A percentile compares a stretch with the other conserved stretches of the same genome.
Conservation (phyloP, 192 early-diverging fungal species). For the Coemansia sp. region DNA sequence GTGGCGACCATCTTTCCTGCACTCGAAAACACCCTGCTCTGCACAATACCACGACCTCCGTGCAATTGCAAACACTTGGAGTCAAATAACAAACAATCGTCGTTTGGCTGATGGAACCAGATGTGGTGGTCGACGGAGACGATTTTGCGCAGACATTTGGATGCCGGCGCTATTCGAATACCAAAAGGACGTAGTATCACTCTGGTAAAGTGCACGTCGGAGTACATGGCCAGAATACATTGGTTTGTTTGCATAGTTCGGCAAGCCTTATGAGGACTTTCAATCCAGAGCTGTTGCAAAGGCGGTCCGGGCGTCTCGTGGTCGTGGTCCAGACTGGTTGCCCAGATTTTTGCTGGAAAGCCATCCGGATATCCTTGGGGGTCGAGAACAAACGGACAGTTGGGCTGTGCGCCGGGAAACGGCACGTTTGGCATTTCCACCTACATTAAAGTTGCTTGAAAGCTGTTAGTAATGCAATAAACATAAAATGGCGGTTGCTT, state of each 20-base stretch:
- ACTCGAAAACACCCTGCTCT: conserved; percentile 19
- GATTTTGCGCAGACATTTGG: conserved; percentile 19
- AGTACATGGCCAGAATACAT: conserved; percentile 26
- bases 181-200: conserved; percentile 33
- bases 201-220: conserved; percentile 36
- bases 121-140: conserved; percentile 38
- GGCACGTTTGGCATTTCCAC: conserved; percentile 18
- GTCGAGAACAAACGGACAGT: conserved; percentile 22
- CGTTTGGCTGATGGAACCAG: conserved; percentile 28
- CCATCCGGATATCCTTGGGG: conserved; percentile 30
- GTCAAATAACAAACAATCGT: conserved; percentile 12
- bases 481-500: no score
- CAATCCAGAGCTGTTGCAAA: conserved; percentile 27
- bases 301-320: conserved; percentile 16
- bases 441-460: background rate
- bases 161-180: conserved; percentile 19
- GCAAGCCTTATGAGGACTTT: conserved; percentile 10
- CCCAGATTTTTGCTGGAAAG: conserved; percentile 38
- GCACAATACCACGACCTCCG: conserved; percentile 25
- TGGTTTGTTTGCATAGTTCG: conserved; percentile 15
- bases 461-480: no score
- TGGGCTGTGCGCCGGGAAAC: conserved; percentile 6
- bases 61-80: conserved; percentile 21
- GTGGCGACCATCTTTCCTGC: conserved; percentile 21
- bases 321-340: conserved; percentile 23